A percentile compares a stretch with the other conserved stretches of the same genome.
phyloP scores from a whole-genome alignment of 805 yeast species.

The Wickerhamomyces ciferrii region DNA sequence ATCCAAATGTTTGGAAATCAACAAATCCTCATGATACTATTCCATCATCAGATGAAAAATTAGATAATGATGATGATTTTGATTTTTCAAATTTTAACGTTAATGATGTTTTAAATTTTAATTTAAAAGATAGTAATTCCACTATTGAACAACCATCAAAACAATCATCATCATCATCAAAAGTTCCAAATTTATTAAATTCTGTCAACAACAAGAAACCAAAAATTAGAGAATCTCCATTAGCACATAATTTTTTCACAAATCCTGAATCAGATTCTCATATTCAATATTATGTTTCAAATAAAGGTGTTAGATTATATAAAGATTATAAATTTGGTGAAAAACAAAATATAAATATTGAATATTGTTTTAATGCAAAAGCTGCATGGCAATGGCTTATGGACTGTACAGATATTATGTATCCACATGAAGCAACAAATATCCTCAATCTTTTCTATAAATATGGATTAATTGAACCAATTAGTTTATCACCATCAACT shows the following conservation, averaged over 20 bases:
- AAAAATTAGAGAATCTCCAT: slow-evolving; percentile 45
- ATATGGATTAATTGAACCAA: slow-evolving; percentile 41
- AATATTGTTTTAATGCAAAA: slow-evolving; percentile 65
- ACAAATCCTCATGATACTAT: slow-evolving; percentile 43
- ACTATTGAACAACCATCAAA: background rate
- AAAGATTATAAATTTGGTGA: slow-evolving; percentile 32
- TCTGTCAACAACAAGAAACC: slow-evolving; percentile 3
- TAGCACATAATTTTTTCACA: slow-evolving; percentile 70
- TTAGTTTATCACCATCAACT: slow-evolving; percentile 30
- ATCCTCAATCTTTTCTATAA: slow-evolving; percentile 46
- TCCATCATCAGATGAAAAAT: slow-evolving; percentile 29
- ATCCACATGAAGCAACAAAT: slow-evolving; percentile 44
- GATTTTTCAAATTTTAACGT: slow-evolving; percentile 25
- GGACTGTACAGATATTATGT: slow-evolving; percentile 79
- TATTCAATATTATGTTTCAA: slow-evolving; percentile 69
- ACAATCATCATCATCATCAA: slow-evolving; percentile 1
- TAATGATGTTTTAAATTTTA: slow-evolving; percentile 4
- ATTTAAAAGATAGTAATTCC: background rate
- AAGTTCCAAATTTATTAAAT: background rate
- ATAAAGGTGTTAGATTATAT: slow-evolving; percentile 59
- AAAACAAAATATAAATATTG: slow-evolving; percentile 18
- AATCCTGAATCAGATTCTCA: slow-evolving; percentile 87
- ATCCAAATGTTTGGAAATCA: slow-evolving; percentile 70
- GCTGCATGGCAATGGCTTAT: slow-evolving; percentile 81
- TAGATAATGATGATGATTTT: slow-evolving; percentile 28